Percentiles rank a stretch among this genome's conserved stretches.
Evolutionary conservation across 2,329 filamentous ascomycete species (phyloP).

Genomic region (Aspergillus fischeri): DNA sequence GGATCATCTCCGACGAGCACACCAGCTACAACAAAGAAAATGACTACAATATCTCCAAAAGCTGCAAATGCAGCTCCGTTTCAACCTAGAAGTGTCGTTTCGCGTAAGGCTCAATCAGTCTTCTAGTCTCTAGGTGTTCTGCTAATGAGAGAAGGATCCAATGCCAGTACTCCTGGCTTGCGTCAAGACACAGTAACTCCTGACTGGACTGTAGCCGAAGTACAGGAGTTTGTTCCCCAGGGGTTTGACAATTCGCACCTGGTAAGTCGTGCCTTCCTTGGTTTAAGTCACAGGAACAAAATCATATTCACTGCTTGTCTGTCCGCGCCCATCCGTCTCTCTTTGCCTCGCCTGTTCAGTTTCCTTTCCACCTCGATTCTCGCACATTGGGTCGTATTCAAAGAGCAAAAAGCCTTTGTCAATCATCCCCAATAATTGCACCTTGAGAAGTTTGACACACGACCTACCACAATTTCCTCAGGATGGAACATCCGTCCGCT

Average conservation of each 20-base stretch:
- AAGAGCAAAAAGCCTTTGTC: background rate
- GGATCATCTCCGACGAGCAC: constrained; percentile 27
- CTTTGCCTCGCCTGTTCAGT: background rate
- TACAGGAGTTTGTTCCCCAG: constrained; percentile 52
- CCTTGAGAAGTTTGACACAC: background rate
- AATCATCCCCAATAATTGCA: background rate
- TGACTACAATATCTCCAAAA: constrained; percentile 75
- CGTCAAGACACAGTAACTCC: constrained; percentile 39
- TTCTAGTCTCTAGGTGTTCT: background rate
- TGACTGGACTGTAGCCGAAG: constrained; percentile 44
- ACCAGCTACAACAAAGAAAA: constrained; percentile 52
- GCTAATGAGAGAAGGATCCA: constrained; percentile 36
- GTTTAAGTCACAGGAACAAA: background rate
- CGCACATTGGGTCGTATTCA: background rate
- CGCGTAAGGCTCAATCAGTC: constrained; percentile 28
- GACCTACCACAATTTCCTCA: background rate
- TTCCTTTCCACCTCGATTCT: background rate
- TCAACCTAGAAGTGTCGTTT: constrained; percentile 40
- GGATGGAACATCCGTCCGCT: background rate
- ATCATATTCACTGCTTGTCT: background rate
- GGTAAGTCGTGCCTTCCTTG: constrained; percentile 36
- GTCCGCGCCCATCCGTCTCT: background rate
- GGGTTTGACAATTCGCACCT: constrained; percentile 47
- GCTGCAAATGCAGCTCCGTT: constrained; percentile 75
- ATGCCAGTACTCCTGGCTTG: constrained; percentile 36